Base-by-base conservation (phyloP, 2,329 filamentous ascomycete genomes). In the Aureobasidium musti region DNA sequence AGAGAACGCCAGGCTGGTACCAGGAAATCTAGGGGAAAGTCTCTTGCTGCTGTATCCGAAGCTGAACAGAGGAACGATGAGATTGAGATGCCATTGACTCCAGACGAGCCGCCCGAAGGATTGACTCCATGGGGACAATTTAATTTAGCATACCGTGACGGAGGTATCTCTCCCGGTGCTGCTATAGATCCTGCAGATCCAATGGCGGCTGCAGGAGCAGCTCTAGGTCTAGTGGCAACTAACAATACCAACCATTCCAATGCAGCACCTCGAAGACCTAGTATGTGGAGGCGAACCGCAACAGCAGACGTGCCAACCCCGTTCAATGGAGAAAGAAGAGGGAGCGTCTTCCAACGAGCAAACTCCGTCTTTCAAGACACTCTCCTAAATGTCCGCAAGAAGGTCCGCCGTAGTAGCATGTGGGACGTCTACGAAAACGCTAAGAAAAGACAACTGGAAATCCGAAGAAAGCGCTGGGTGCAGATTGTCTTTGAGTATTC, bases 401-500 rank as follows among this genome's bases (percentile, higher is more conserved):
- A 43, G 53, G 33, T 53, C 35, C 65, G 64, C 11, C 52, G 68
- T 23, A 67, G 63, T 49, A 60, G 63, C 11, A 64, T 77, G 63
- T 69, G 65, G 37, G 69, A 71, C 54, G 63, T 72, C 7, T 73
- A 72, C 41, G 71, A 72, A 17, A 69, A 71, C 41, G 71, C 71
- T 14, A 72, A 73, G 53, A 59, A 63, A 23, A 65, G 70, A 21
- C 66, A 69, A 23, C 52, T 57, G 23, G 52, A 71, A 17, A 26
- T 73, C 30, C 69, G 72, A 64, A 67, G 71, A 13, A 70, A 68
- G 53, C 71, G 74, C 53, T 78, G 75, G 74, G 74, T 75, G 28
- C 77, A 78, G 61, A n/a, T 76, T 2, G 61, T 73, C 7, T 80
- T 81, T 63, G 77, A 80, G 70, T 79, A 76, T 54, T 68, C 72